Conservation (phyloP, 1,284 basidiomycete genomes). For the Peniophora sp. region DNA sequence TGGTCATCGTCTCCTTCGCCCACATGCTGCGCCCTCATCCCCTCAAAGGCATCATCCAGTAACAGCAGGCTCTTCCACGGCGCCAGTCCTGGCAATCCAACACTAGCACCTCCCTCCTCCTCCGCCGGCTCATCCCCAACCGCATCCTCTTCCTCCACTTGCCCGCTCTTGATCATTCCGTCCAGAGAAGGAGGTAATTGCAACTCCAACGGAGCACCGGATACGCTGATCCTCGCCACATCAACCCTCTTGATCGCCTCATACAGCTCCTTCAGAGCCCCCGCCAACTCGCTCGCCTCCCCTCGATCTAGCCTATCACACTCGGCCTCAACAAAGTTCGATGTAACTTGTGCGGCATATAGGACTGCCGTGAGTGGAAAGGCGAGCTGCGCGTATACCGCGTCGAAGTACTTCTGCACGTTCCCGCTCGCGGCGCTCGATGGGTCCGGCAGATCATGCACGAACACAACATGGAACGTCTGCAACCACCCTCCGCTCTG, state of each 20-base stretch:
- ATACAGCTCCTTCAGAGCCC: conserved; percentile 68
- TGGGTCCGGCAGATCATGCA: conserved; percentile 85
- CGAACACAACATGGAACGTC: conserved; percentile 79
- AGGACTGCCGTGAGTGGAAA: conserved; percentile 86
- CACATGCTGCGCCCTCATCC: conserved; percentile 50
- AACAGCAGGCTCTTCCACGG: conserved; percentile 91
- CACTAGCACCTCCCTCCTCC: conserved; percentile 61
- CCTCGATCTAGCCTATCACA: conserved; percentile 45
- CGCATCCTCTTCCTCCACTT: conserved; percentile 33
- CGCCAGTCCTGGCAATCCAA: conserved; percentile 66
- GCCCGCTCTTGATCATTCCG: conserved; percentile 55
- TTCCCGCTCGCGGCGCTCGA: conserved; percentile 73
- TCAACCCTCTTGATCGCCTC: conserved; percentile 65
- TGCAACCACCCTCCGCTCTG: conserved; percentile 5
- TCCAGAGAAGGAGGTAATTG: conserved; percentile 78
- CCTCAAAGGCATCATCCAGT: conserved; percentile 57
- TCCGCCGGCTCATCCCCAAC: conserved; percentile 43
- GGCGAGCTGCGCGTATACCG: conserved; percentile 80
- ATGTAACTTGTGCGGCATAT: conserved; percentile 78
- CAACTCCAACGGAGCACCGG: conserved; percentile 70
- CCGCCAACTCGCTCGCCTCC: conserved; percentile 9
- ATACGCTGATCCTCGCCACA: conserved; percentile 69
- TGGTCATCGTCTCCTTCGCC: conserved; percentile 47
- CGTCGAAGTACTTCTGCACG: conserved; percentile 71
- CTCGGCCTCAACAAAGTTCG: conserved; percentile 76